Conservation (phyloP, 2,329 filamentous ascomycete species). For the Neoarthrinium moseri region DNA sequence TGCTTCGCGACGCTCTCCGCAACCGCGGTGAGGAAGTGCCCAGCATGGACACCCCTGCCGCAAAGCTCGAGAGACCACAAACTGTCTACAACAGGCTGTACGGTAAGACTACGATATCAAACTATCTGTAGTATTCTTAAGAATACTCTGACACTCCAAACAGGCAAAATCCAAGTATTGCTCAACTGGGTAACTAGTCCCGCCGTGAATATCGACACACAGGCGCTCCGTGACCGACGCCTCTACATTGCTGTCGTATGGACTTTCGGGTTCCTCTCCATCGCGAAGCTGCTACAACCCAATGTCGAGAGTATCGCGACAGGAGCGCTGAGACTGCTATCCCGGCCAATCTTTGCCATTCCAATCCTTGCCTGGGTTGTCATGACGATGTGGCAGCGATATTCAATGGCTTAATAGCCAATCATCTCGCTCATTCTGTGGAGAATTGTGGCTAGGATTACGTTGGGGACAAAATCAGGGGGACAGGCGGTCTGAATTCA, state of each 20-base stretch:
- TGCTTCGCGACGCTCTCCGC: not conserved
- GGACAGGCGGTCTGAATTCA: too few species aligned
- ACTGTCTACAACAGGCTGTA: too few species aligned
- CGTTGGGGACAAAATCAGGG: too few species aligned
- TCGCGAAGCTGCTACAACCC: not conserved
- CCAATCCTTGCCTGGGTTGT: not conserved
- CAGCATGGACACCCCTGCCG: too few species aligned
- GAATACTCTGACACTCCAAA: too few species aligned
- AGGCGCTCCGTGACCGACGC: not conserved
- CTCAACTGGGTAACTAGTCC: not conserved
- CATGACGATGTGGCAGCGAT: not conserved
- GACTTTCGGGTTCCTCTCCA: not conserved
- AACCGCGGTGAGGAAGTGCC: not conserved
- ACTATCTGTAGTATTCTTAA: too few species aligned
- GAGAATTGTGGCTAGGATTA: too few species aligned
- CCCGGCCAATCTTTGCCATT: not conserved
- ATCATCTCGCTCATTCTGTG: too few species aligned
- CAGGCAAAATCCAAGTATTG: not conserved
- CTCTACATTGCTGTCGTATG: not conserved
- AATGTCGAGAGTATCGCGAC: not conserved
- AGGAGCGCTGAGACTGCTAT: not conserved
- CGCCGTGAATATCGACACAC: not conserved
- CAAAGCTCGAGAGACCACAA: too few species aligned
- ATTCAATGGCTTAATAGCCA: too few species aligned
- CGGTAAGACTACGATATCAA: too few species aligned